Evolutionary conservation across 176 grass and related monocot genomes (phyloP).

Genomic region (Lolium multiflorum): DNA sequence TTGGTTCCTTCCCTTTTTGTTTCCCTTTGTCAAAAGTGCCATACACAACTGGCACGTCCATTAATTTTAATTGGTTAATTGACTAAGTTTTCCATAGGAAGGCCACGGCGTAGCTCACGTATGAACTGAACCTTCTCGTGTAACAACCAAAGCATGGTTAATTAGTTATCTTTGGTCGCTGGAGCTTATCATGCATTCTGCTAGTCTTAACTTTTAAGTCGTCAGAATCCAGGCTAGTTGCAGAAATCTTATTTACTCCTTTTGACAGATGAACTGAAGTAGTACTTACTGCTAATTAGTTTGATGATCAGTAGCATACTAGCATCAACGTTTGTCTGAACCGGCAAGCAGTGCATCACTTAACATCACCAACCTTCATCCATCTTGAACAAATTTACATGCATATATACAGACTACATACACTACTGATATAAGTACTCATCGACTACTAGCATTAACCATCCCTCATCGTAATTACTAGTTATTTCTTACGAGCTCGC

Average conservation of each 20-base stretch:
- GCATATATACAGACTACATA: constrained; percentile 3
- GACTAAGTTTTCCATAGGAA: not conserved
- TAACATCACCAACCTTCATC: not conserved
- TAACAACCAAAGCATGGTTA: not conserved
- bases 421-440: not conserved
- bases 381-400: constrained; percentile 43
- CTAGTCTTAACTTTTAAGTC: not conserved
- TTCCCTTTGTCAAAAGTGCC: not conserved
- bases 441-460: not conserved
- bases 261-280: not conserved
- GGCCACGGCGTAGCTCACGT: not conserved
- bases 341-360: not conserved
- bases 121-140: not conserved
- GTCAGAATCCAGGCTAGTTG: not conserved
- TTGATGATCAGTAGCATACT: not conserved
- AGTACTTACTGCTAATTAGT: not conserved
- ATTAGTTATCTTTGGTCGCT: not conserved
- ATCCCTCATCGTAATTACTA: not conserved
- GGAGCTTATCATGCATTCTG: too few relatives aligned
- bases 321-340: not conserved
- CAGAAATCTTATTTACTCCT: not conserved
- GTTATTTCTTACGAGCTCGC: constrained; percentile 36
- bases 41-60: not conserved
- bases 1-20: not conserved
- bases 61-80: not conserved